These are phyloP conservation scores for Venturia aucupariae DNA, from an alignment of 2,329 filamentous ascomycete genomes.

Conservation along the genomic window DNA sequence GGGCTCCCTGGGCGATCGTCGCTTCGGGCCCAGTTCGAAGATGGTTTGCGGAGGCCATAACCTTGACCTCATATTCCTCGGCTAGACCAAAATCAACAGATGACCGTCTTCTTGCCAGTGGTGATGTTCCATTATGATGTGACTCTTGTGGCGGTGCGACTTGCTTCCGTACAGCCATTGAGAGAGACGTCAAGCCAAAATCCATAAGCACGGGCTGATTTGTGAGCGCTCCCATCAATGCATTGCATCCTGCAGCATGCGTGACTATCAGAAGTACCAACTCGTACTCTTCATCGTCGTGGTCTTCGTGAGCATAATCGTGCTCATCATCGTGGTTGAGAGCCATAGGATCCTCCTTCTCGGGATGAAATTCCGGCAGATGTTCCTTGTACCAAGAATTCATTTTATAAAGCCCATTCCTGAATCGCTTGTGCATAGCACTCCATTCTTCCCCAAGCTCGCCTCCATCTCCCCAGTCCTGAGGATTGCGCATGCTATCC, in stretches of 20 bases:
- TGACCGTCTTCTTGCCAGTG: slow-evolving; percentile 25
- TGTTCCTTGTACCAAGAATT: slow-evolving; percentile 69
- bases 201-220: slow-evolving; percentile 87
- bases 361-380: slow-evolving; percentile 28
- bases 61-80: slow-evolving; percentile 62
- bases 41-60: slow-evolving; percentile 69
- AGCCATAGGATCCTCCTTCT: slow-evolving; percentile 26
- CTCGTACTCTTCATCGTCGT: slow-evolving; percentile 57
- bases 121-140: slow-evolving; percentile 9
- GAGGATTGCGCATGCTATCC: slow-evolving; percentile 76
- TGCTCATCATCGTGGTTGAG: slow-evolving; percentile 27
- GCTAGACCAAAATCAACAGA: slow-evolving; percentile 36
- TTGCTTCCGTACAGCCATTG: slow-evolving; percentile 64
- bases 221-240: slow-evolving; percentile 82
- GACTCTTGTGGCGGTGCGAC: slow-evolving; percentile 4
- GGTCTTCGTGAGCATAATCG: slow-evolving; percentile 31
- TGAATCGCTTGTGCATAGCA: slow-evolving; percentile 84
- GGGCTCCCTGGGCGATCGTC: slow-evolving; percentile 21
- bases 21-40: slow-evolving; percentile 45
- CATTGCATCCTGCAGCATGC: slow-evolving; percentile 93
- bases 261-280: slow-evolving; percentile 81
- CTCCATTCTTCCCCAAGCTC: slow-evolving; percentile 91
- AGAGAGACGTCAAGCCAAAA: slow-evolving; percentile 81
- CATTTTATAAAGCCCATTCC: slow-evolving; percentile 67
- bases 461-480: slow-evolving; percentile 81